These are phyloP conservation scores for Emydomyces testavorans DNA, from an alignment of 2,329 filamentous ascomycete species.

Conservation along the genomic window DNA sequence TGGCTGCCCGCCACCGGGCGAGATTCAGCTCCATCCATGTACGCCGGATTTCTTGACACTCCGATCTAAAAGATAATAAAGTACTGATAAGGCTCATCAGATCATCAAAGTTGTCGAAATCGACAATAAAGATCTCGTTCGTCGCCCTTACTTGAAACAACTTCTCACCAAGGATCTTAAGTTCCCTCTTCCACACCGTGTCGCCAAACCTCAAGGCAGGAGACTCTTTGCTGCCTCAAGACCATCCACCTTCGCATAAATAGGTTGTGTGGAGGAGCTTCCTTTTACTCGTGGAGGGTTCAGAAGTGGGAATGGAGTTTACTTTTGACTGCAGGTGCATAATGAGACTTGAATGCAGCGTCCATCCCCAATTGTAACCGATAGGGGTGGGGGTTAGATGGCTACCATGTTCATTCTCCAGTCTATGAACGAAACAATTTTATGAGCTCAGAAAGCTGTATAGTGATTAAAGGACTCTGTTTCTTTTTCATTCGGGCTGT, in stretches of 20 bases:
- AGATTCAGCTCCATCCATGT: slow-evolving; percentile 98
- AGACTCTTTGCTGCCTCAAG: slow-evolving; percentile 89
- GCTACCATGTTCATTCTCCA: slow-evolving; percentile 10
- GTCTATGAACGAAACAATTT: slow-evolving; percentile 9
- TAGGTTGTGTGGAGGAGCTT: slow-evolving; percentile 22
- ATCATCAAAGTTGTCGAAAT: slow-evolving; percentile 97
- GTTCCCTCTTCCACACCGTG: slow-evolving; percentile 97
- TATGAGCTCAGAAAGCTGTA: neutral
- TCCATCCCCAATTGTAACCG: slow-evolving; percentile 11
- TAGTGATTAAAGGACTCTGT: neutral
- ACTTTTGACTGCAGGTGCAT: slow-evolving; percentile 10
- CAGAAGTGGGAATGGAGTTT: slow-evolving; percentile 12
- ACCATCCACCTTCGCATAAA: slow-evolving; percentile 96
- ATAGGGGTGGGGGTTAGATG: slow-evolving; percentile 9
- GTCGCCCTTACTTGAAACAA: slow-evolving; percentile 99
- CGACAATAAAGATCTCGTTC: slow-evolving; percentile 86
- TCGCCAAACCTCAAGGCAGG: slow-evolving; percentile 68
- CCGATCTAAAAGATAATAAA: neutral
- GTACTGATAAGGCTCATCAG: slow-evolving; percentile 38
- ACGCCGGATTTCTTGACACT: slow-evolving; percentile 38
- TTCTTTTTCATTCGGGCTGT: neutral
- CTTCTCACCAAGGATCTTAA: slow-evolving; percentile 87
- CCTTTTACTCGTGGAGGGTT: slow-evolving; percentile 10
- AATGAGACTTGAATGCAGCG: slow-evolving; percentile 12
- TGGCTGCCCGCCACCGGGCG: slow-evolving; percentile 96